These are phyloP conservation scores for Huntiella bhutanensis DNA, from an alignment of 2,329 filamentous ascomycete genomes.

Conservation along the genomic window DNA sequence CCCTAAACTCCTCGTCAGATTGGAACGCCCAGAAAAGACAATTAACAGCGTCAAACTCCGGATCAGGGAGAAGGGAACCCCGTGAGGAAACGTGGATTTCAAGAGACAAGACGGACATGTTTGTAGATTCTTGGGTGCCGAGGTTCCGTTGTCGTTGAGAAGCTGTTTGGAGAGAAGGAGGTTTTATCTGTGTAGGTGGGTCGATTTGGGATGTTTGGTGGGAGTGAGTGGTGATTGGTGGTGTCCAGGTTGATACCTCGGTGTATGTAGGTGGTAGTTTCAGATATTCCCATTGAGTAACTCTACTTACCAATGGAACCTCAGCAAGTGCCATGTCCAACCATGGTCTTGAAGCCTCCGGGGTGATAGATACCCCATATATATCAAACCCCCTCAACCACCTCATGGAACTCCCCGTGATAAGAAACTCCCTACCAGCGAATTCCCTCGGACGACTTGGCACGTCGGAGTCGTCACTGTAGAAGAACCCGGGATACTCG, in stretches of 20 bases:
- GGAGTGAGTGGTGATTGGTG: neutral
- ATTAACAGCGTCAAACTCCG: conserved; percentile 72
- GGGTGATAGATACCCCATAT: too few relatives aligned
- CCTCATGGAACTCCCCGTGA: conserved; percentile 56
- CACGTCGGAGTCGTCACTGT: conserved; percentile 68
- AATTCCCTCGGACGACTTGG: conserved; percentile 63
- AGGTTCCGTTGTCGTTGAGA: conserved; percentile 41
- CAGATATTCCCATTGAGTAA: conserved; percentile 61
- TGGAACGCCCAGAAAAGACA: conserved; percentile 84
- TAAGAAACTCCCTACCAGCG: conserved; percentile 66
- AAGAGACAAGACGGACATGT: conserved; percentile 93
- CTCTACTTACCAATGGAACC: neutral
- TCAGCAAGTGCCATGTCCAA: too few relatives aligned
- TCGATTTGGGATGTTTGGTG: conserved; percentile 63
- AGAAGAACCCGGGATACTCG: conserved; percentile 72
- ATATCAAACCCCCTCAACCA: conserved; percentile 54
- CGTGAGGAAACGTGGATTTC: conserved; percentile 84
- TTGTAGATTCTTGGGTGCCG: conserved; percentile 66
- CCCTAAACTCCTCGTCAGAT: conserved; percentile 35
- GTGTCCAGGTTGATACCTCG: conserved; percentile 50
- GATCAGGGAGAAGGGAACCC: conserved; percentile 64
- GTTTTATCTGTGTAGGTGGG: conserved; percentile 61
- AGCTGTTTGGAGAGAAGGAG: conserved; percentile 51
- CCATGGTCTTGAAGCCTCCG: too few relatives aligned
- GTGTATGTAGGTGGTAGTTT: conserved; percentile 46